Evolutionary conservation across 805 yeast species (phyloP).

Genomic region (Ogataea thermomethanolica): DNA sequence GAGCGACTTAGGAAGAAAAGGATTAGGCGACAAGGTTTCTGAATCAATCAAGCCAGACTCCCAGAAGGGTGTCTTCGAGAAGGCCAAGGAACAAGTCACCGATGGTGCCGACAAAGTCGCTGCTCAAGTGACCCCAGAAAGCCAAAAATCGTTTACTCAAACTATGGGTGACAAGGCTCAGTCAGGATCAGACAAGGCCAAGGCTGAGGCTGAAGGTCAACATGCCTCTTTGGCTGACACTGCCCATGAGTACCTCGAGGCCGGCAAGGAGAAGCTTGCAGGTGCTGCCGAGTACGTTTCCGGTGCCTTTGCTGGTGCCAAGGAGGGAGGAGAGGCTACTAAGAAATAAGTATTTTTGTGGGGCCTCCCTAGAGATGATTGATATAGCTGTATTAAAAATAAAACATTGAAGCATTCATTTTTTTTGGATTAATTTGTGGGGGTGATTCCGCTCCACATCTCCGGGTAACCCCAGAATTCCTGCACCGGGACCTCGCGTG

Average conservation of each 20-base stretch:
- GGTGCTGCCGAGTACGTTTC: conserved; percentile 52
- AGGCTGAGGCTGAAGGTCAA: conserved; percentile 18
- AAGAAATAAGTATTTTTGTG: conserved; percentile 17
- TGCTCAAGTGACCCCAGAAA: conserved; percentile 57
- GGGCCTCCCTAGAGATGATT: background rate
- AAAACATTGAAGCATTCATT: background rate
- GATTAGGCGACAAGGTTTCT: conserved; percentile 60
- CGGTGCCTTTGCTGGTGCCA: conserved; percentile 64
- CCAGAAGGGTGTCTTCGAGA: conserved; percentile 60
- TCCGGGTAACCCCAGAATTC: conserved; percentile 2
- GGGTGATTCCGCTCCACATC: conserved; percentile 7
- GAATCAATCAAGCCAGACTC: conserved; percentile 74
- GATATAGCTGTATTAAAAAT: conserved; percentile 1
- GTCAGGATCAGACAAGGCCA: conserved; percentile 45
- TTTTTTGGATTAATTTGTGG: conserved; percentile 3
- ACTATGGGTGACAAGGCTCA: conserved; percentile 44
- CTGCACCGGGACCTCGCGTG: conserved; percentile 2
- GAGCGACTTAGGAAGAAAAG: conserved; percentile 59
- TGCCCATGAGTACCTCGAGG: conserved; percentile 42
- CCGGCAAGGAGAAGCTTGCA: conserved; percentile 45
- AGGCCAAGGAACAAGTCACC: conserved; percentile 71
- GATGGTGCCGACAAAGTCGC: conserved; percentile 64
- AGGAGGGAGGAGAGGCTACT: conserved; percentile 28
- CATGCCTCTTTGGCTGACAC: conserved; percentile 38
- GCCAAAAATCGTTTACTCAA: conserved; percentile 67